Evolutionary conservation across 768 basidiomycete species (phyloP).

Genomic region (Hygrophorus pudorinus): DNA sequence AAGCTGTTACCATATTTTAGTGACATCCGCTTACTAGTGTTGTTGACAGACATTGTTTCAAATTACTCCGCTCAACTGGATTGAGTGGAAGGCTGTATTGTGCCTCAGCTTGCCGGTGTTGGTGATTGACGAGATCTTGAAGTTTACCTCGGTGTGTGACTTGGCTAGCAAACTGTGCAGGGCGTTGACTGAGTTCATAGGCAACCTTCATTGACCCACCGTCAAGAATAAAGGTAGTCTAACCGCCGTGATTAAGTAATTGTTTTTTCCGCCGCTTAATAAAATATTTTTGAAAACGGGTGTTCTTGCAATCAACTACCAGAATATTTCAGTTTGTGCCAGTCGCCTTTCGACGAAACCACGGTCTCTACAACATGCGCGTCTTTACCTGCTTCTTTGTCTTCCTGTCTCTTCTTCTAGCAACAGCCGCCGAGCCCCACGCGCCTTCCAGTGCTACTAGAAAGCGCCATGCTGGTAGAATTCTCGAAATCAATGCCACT

Average conservation of each 20-base stretch:
- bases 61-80: constrained; percentile 89
- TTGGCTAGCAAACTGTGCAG: background rate
- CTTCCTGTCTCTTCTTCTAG: too few relatives aligned
- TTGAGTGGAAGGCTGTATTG: constrained; percentile 91
- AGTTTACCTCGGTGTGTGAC: constrained; percentile 61
- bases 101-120: constrained; percentile 82
- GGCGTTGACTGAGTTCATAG: background rate
- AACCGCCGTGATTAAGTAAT: too few relatives aligned
- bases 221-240: constrained; percentile 27
- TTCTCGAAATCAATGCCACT: background rate
- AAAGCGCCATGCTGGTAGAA: background rate
- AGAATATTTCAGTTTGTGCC: too few relatives aligned
- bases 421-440: too few relatives aligned
- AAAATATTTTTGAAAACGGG: too few relatives aligned
- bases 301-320: too few relatives aligned
- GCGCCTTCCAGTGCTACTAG: too few relatives aligned
- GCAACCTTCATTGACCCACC: constrained; percentile 34
- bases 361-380: too few relatives aligned
- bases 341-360: too few relatives aligned
- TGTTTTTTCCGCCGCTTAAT: too few relatives aligned
- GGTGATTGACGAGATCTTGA: constrained; percentile 83
- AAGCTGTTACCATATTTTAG: constrained; percentile 19
- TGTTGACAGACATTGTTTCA: constrained; percentile 64
- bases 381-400: too few relatives aligned
- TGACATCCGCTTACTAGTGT: constrained; percentile 3